These are phyloP conservation scores for Kockovaella imperatae DNA, from an alignment of 768 basidiomycete genomes.

Conservation along the genomic window DNA sequence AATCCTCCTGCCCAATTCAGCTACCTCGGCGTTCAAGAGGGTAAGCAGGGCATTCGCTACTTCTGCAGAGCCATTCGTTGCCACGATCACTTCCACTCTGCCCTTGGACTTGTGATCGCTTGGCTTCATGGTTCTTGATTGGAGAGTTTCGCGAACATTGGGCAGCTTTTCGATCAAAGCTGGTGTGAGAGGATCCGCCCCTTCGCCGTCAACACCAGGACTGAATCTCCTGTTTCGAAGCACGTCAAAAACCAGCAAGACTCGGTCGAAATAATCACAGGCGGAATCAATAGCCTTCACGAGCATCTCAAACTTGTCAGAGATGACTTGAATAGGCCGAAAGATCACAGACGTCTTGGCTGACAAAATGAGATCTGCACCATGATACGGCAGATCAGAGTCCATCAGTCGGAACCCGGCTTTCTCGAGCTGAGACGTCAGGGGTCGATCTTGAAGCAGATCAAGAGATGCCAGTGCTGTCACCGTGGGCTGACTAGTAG, in stretches of 20 bases:
- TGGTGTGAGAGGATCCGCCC: background rate
- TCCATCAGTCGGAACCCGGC: background rate
- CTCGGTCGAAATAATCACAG: background rate
- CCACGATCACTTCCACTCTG: no score
- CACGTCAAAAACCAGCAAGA: slow-evolving; percentile 4
- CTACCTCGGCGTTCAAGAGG: no score
- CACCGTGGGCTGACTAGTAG: background rate
- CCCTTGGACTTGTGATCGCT: no score
- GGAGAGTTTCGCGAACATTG: background rate
- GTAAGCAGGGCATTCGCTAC: no score
- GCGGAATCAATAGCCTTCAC: background rate
- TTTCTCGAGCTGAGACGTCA: background rate
- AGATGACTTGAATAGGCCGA: background rate
- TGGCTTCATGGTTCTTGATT: no score
- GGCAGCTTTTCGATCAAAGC: background rate
- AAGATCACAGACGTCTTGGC: slow-evolving; percentile 2
- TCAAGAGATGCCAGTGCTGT: background rate
- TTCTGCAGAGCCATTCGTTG: no score
- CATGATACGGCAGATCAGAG: background rate
- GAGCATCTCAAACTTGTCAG: background rate
- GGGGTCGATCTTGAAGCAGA: background rate
- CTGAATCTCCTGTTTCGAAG: background rate
- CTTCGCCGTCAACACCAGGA: background rate
- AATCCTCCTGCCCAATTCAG: no score
- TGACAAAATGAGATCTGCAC: slow-evolving; percentile 7